Percentiles rank a stretch among this genome's conserved stretches.
phyloP scores from a whole-genome alignment of 306 rosid species.

The Crotalaria pallida region DNA sequence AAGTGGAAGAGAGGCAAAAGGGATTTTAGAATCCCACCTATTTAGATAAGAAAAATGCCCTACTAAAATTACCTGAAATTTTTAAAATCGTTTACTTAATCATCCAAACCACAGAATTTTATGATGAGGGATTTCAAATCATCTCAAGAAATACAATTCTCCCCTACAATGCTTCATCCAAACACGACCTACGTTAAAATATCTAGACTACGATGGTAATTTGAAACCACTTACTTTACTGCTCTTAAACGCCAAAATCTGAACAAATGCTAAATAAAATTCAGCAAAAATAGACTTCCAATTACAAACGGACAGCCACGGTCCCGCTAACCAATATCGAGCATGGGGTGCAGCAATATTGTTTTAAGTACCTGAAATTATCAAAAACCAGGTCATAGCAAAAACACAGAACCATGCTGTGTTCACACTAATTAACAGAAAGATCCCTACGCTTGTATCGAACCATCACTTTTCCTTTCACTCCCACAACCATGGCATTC shows the following conservation, averaged over 20 bases:
- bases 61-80: too few species aligned
- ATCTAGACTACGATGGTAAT: background rate
- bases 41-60: too few species aligned
- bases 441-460: constrained; percentile 49
- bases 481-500: constrained; percentile 80
- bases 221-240: background rate
- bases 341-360: background rate
- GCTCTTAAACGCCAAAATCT: constrained; percentile 6
- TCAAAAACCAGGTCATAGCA: background rate
- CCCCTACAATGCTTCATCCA: too few species aligned
- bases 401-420: background rate
- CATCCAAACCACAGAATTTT: too few species aligned
- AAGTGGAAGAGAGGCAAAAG: too few species aligned
- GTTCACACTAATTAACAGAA: background rate
- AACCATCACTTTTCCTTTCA: constrained; percentile 62
- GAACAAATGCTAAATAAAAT: constrained; percentile 1
- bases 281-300: background rate
- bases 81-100: too few species aligned
- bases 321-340: background rate
- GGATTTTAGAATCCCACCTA: too few species aligned
- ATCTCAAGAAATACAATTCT: too few species aligned
- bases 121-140: too few species aligned
- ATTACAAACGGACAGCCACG: background rate
- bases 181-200: too few species aligned
- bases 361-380: background rate